phyloP scores from a whole-genome alignment of 75 land plant species.

The Pinus albicaulis region DNA sequence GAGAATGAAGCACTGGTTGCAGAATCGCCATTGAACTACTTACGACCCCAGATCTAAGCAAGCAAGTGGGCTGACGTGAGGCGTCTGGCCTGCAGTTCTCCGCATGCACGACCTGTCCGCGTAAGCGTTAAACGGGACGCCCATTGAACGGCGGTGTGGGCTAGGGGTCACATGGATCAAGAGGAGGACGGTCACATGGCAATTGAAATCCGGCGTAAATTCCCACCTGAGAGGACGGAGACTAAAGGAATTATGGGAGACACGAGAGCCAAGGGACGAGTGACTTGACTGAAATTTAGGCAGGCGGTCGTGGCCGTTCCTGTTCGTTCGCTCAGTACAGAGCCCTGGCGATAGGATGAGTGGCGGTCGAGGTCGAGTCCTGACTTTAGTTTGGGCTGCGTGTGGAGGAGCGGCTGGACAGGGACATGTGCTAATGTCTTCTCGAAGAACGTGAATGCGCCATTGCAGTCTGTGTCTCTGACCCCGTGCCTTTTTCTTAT shows the following conservation, averaged over 20 bases:
- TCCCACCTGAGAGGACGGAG: no score
- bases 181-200: background rate
- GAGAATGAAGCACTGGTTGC: no score
- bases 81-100: background rate
- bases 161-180: background rate
- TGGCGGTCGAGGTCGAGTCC: background rate
- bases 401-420: background rate
- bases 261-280: no score
- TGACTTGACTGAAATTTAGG: background rate
- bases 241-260: no score
- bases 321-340: no score
- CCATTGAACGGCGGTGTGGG: background rate
- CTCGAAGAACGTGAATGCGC: background rate
- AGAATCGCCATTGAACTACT: background rate
- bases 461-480: conserved; percentile 3
- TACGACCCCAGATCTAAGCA: background rate
- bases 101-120: conserved; percentile 4
- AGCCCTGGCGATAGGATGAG: background rate
- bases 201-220: no score
- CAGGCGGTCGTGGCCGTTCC: background rate
- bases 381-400: background rate
- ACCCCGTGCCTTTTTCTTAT: background rate
- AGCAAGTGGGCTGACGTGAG: background rate
- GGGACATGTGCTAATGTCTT: conserved; percentile 7
- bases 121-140: background rate